Conservation (phyloP, 2,329 filamentous ascomycete species). For the Aspergillus texensis region DNA sequence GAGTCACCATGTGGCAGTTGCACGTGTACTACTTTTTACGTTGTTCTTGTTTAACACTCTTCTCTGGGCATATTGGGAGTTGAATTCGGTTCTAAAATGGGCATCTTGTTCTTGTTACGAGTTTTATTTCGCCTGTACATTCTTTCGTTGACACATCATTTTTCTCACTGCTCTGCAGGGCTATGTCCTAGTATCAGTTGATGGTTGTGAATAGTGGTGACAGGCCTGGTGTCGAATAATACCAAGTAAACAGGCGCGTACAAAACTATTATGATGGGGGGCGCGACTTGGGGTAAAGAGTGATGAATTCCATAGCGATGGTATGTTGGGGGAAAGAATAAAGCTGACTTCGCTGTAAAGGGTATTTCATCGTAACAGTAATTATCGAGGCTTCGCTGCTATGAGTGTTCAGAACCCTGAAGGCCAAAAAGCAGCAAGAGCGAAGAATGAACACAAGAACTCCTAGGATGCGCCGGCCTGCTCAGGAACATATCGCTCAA, state of each 20-base stretch:
- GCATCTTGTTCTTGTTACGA: slow-evolving; percentile 1
- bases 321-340: slow-evolving; percentile 1
- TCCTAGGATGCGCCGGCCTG: slow-evolving; percentile 30
- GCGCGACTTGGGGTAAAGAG: neutral
- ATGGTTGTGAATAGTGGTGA: neutral
- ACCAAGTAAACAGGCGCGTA: neutral
- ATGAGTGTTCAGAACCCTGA: neutral
- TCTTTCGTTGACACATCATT: slow-evolving; percentile 12
- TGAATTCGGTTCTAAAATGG: slow-evolving; percentile 17
- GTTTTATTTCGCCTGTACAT: neutral
- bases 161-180: neutral
- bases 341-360: slow-evolving; percentile 5
- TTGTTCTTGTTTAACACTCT: slow-evolving; percentile 35
- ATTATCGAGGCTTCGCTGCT: neutral
- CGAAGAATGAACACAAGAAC: slow-evolving; percentile 23
- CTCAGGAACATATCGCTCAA: slow-evolving; percentile 16
- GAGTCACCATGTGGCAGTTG: slow-evolving; percentile 14
- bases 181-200: neutral
- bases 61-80: slow-evolving; percentile 36
- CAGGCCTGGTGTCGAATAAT: neutral
- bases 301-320: neutral
- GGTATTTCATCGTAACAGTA: slow-evolving; percentile 18
- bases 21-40: slow-evolving; percentile 21
- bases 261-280: neutral
- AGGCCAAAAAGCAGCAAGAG: slow-evolving; percentile 5